Percentiles rank a stretch among this genome's conserved stretches.
Conservation (phyloP, 148 eudicot genomes). For the Cornus florida region DNA sequence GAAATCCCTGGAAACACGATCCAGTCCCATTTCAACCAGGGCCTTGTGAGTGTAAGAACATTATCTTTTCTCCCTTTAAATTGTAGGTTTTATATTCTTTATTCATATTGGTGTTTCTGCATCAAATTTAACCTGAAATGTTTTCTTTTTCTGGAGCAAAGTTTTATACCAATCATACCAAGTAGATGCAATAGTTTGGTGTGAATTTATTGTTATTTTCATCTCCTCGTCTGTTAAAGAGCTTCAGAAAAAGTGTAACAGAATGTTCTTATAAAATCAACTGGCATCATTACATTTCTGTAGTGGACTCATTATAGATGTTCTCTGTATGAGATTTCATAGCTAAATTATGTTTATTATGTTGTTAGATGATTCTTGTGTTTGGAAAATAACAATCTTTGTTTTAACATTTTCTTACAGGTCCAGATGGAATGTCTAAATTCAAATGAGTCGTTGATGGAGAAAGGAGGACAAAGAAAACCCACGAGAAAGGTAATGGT, state of each 20-base stretch:
- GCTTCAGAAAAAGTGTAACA: not conserved
- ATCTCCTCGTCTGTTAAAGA: not conserved
- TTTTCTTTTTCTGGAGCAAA: not conserved
- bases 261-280: not conserved
- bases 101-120: not conserved
- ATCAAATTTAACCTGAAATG: not conserved
- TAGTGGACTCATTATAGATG: not conserved
- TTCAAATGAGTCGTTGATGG: conserved; percentile 18
- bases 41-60: conserved; percentile 56
- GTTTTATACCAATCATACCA: not conserved
- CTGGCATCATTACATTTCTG: not conserved
- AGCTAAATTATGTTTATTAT: not conserved
- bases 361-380: no score
- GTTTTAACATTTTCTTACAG: conserved; percentile 28
- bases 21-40: conserved; percentile 75
- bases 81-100: not conserved
- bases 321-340: conserved; percentile 3
- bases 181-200: not conserved
- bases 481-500: conserved; percentile 57
- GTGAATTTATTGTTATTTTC: not conserved
- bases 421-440: conserved; percentile 48
- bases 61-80: not conserved
- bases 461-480: conserved; percentile 19
- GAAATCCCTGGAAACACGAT: conserved; percentile 50
- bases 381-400: no score